A percentile compares a stretch with the other conserved stretches of the same genome.
phyloP scores from a whole-genome alignment of 805 yeast species.

The Schwanniomyces vanrijiae region DNA sequence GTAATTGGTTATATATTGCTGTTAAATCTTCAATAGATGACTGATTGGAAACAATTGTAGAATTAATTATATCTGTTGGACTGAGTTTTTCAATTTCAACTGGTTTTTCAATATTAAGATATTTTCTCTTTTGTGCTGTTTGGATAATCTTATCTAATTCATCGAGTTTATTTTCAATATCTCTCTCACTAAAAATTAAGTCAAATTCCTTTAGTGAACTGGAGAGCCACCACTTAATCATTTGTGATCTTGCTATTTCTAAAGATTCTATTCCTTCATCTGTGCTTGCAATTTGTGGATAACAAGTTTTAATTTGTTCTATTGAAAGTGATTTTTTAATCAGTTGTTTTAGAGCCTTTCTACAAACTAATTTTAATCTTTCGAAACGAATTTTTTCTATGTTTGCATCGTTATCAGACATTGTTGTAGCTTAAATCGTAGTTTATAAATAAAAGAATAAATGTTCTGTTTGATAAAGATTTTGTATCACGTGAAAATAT shows the following conservation, averaged over 20 bases:
- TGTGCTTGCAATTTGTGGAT: slow-evolving; percentile 50
- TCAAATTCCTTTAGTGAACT: slow-evolving; percentile 54
- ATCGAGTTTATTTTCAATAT: slow-evolving; percentile 42
- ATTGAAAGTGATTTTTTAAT: slow-evolving; percentile 46
- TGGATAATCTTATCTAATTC: slow-evolving; percentile 49
- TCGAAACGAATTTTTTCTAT: slow-evolving; percentile 42
- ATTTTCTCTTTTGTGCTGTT: slow-evolving; percentile 35
- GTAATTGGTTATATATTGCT: slow-evolving; percentile 37
- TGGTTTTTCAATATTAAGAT: slow-evolving; percentile 13
- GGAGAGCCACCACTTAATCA: slow-evolving; percentile 50
- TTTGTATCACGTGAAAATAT: slow-evolving; percentile 5
- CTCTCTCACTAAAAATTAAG: slow-evolving; percentile 50
- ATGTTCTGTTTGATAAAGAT: slow-evolving; percentile 8
- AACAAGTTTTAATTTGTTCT: slow-evolving; percentile 54
- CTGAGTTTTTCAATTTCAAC: slow-evolving; percentile 28
- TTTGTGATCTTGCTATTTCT: slow-evolving; percentile 51
- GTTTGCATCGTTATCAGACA: slow-evolving; percentile 3
- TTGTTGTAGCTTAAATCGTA: not conserved
- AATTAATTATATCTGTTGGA: slow-evolving; percentile 33
- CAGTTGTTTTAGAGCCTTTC: slow-evolving; percentile 55
- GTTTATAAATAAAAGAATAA: too few relatives aligned
- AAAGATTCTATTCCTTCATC: slow-evolving; percentile 46
- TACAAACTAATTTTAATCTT: slow-evolving; percentile 49
- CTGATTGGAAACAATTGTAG: slow-evolving; percentile 21
- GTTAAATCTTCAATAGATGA: slow-evolving; percentile 26